Base-by-base conservation (phyloP, 2,329 filamentous ascomycete species). In the Cytospora piceae region DNA sequence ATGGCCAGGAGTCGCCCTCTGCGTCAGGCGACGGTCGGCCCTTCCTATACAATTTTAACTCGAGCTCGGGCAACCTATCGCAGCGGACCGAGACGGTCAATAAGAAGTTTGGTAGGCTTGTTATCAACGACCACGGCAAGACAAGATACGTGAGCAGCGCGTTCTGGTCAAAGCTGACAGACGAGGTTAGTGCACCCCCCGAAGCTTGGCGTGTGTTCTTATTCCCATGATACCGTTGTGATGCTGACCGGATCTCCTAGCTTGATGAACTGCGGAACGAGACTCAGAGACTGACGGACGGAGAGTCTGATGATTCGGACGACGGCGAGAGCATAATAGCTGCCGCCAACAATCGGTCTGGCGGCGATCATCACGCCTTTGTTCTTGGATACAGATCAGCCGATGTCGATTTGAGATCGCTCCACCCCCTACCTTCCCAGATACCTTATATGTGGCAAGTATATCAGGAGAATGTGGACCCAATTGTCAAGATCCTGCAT, bases 161-260 rank as follows among this genome's bases (percentile, higher is more conserved):
- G 8, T 92, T 93, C 72, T 93, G 90, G 90, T 86, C 89, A 24
- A 91, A 86, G 68, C 81, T 94, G 60, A 91, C 88, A 67, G 90
- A 92, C 61, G 90, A 93, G 82, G 88, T 89, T 76, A 70, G 57
- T 58, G 39, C 32, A 29, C 15, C 22, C 46, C 27, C 22, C 32
- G 56, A 42, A 56, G 67, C 34, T 6, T 12, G 39, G 6, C 39
- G 8, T n/a, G 39, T 15, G 3, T 42, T 42, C 6, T n/a, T 9
- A 3, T 14, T 34, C 32, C 12, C 12, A 2, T 34, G 2, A 2
- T 11, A 39, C 67, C 52, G 52, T n/a, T 22, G 22, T 32, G 49
- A 12, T 22, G 37, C 63, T 62, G 64, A 66, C n/a, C 32, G 11
- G 8, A 46, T 15, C n/a, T 39, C 15, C 20, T 61, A 81, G 79